Conservation (phyloP, 305 asterid species). For the Fraxinus sp. region DNA sequence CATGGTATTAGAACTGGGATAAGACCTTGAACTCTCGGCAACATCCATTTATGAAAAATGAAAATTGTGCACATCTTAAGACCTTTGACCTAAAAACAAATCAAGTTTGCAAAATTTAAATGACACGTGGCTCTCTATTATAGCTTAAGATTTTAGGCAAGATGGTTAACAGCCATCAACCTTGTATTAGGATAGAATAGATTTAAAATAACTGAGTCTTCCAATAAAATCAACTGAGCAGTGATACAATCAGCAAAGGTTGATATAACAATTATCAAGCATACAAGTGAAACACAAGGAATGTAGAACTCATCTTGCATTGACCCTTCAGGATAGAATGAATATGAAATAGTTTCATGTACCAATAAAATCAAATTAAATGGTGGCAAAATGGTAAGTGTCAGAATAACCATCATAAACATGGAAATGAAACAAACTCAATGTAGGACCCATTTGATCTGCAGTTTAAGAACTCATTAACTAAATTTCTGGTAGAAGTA, state of each 20-base stretch:
- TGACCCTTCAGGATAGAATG: background rate
- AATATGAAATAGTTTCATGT: background rate
- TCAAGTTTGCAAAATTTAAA: background rate
- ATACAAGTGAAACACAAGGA: slow-evolving; percentile 4
- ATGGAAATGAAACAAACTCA: slow-evolving; percentile 2
- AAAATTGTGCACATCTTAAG: background rate
- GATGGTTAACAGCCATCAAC: background rate
- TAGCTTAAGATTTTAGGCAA: background rate
- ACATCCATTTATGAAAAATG: background rate
- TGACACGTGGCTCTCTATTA: background rate
- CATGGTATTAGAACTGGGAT: background rate
- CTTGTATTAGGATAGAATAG: background rate
- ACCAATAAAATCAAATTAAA: background rate
- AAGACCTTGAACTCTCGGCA: background rate
- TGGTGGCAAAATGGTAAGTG: slow-evolving; percentile 13
- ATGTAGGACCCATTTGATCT: background rate
- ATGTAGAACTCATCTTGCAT: background rate
- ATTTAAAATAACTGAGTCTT: background rate
- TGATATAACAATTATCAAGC: slow-evolving; percentile 8
- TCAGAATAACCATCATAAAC: slow-evolving; percentile 3
- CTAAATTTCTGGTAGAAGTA: slow-evolving; percentile 11
- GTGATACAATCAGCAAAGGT: slow-evolving; percentile 12
- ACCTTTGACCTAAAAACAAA: background rate
- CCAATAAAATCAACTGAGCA: slow-evolving; percentile 6
- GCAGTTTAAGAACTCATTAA: background rate